Evolutionary conservation across 1,139 yeast species (phyloP), one percentile per base, ranked within the genome.

Genomic region (Hansenula sp.): DNA sequence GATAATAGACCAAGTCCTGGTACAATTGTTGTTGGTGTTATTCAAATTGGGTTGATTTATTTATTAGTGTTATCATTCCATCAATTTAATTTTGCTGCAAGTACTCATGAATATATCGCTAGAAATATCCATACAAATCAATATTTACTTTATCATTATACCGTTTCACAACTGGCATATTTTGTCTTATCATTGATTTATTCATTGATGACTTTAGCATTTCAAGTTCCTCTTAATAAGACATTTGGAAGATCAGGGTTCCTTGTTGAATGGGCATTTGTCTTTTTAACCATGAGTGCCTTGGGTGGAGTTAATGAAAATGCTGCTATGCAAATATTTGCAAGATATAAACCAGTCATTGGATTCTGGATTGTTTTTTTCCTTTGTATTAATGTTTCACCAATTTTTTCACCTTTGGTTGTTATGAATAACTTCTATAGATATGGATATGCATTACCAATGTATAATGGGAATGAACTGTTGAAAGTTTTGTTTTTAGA

Each of bases 11-110:
- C 82, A 1, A 63, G 57, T 39, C 59, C 62, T 0, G 65, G 71
- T 45, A 64, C 76, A 1, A 76, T 74, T 8, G 58, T 76, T 18
- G 52, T 68, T n/a, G 87, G 84, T 0, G 84, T 86, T 2, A 59
- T 76, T 1, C 84, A 79, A 55, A 75, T 84, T 47, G 91, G 91
- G 15, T 70, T 82, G 44, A 77, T 84, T 58, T 84, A 79, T 59
- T 66, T 82, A 58, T 74, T 84, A 47, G 82, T 84, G 55, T 62
- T 83, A 42, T 77, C 89, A 5, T 66, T 67, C 47, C 69, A 68
- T 56, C 77, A 73, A 53, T 71, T 75, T 44, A 72, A 74, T 60
- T 74, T 79, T 65, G 76, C 77, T 47, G 57, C 60, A 19, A 69
- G 68, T 15, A 50, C 75, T 11, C 76, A 78, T 55, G 69, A 65